Base-by-base conservation (phyloP, 495 filamentous ascomycete species). In the Clohesyomyces aquaticus region DNA sequence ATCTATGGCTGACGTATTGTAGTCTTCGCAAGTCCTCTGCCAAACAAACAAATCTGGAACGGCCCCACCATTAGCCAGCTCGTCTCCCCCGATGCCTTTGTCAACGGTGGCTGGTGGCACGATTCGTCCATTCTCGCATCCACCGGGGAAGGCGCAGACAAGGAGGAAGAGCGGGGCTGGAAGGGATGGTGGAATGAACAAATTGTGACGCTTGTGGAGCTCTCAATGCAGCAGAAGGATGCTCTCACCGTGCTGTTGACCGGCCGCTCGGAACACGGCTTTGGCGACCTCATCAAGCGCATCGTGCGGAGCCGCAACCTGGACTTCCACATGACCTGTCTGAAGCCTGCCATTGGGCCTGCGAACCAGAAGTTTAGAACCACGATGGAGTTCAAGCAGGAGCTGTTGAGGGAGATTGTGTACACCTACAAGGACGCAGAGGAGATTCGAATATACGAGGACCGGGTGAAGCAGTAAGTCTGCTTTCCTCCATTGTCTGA, bases 21-120 rank as follows among this genome's bases (percentile, higher is more conserved):
- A 96, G 91, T 99, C 10, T 99, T 99, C 77, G 81, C 87, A 68
- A 94, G 86, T 21, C 94, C 94, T 19, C 79, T 96, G 8, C 94
- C 94, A 0, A 98, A 97, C 67, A 85, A 84, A 1, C 89, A 91
- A 68, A 73, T 99, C 64, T 99, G 94, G 94, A 88, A 88, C 53
- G 79, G 80, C 1, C 77, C 78, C 8, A 94, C 91, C 0, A 84
- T 94, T 32, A 88, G 89, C 6, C 82, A 86, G 54, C 79, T 99
- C 6, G 84, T 89, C 63, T 82, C 82, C 23, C 86, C 87, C 58
- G 87, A 94, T 57, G 79, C 81, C 52, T 93, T 99, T 57, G 77
- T 86, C 27, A 89, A 87, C 64, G 94, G 94, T 57, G 93, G 95
- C 29, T 99, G 94, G 94, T 99, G 94, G 94, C 94, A 99, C 75